Conservation (phyloP, 441 rosid species). For the Isatis lusitanica region DNA sequence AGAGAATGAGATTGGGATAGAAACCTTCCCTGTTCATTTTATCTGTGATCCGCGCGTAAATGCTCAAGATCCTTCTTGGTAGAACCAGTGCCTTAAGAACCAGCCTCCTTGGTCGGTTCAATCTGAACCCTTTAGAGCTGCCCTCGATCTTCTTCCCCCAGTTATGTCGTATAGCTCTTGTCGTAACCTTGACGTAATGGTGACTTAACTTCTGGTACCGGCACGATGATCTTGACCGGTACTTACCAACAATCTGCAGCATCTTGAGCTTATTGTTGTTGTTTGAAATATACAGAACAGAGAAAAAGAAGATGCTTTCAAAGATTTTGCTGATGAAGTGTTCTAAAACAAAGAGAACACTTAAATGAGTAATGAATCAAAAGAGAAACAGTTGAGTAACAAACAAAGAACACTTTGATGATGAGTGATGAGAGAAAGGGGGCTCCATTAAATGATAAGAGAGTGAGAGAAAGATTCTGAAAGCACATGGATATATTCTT, state of each 20-base stretch:
- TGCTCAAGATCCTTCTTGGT: conserved; percentile 30
- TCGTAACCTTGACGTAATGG: conserved; percentile 21
- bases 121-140: conserved; percentile 31
- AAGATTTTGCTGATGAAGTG: conserved; percentile 5
- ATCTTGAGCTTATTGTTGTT: conserved; percentile 23
- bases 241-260: conserved; percentile 30
- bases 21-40: conserved; percentile 46
- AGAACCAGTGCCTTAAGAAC: conserved; percentile 33
- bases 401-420: conserved; percentile 27
- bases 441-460: conserved; percentile 30
- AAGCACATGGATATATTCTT: conserved; percentile 33
- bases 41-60: conserved; percentile 34
- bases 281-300: neutral
- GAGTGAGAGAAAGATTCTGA: conserved; percentile 30
- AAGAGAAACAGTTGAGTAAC: conserved; percentile 16
- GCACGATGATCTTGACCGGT: conserved; percentile 27
- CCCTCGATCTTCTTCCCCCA: conserved; percentile 23
- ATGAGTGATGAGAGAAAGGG: conserved; percentile 16
- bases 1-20: conserved; percentile 48
- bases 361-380: neutral
- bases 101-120: conserved; percentile 28
- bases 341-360: neutral
- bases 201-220: conserved; percentile 36
- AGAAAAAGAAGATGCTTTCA: neutral
- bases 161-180: conserved; percentile 10